Conservation (phyloP, 768 basidiomycete species). For the Roridomyces roridus region DNA sequence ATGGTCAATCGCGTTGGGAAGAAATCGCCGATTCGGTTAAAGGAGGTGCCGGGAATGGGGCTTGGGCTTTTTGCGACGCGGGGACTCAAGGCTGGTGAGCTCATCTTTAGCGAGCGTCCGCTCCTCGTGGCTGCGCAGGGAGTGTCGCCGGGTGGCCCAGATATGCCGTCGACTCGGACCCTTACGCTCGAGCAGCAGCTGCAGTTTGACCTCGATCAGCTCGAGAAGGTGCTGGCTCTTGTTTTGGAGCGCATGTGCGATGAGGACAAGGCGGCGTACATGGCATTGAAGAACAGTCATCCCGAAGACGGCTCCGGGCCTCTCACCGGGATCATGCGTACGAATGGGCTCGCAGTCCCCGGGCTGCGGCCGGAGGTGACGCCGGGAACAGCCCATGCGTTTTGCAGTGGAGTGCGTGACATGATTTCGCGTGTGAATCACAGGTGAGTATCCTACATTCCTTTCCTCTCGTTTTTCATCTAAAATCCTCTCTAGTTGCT, state of each 20-base stretch:
- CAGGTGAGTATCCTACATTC: neutral
- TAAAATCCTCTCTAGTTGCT: conserved; percentile 32
- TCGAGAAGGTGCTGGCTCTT: conserved; percentile 1
- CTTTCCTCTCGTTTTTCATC: neutral
- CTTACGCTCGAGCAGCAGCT: neutral
- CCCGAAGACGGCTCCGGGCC: conserved; percentile 41
- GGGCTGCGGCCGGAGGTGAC: conserved; percentile 4
- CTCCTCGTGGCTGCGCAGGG: conserved; percentile 30
- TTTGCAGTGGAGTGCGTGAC: conserved; percentile 19
- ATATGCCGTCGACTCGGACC: neutral
- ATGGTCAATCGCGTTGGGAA: conserved; percentile 3
- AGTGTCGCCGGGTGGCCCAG: no score
- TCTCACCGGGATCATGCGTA: conserved; percentile 32
- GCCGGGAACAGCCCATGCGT: neutral
- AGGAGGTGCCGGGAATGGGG: conserved; percentile 28
- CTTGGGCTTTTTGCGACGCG: conserved; percentile 38
- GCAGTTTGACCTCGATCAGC: neutral
- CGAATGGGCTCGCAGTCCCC: conserved; percentile 30
- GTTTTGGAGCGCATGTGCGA: conserved; percentile 28
- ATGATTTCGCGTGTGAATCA: conserved; percentile 32
- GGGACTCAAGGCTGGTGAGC: conserved; percentile 34
- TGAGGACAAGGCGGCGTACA: conserved; percentile 27
- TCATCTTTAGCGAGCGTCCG: conserved; percentile 45
- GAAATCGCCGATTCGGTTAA: conserved; percentile 17
- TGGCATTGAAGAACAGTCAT: no score